Evolutionary conservation across 169 alveolate species (phyloP).

Genomic region (Plasmodium fragile): DNA sequence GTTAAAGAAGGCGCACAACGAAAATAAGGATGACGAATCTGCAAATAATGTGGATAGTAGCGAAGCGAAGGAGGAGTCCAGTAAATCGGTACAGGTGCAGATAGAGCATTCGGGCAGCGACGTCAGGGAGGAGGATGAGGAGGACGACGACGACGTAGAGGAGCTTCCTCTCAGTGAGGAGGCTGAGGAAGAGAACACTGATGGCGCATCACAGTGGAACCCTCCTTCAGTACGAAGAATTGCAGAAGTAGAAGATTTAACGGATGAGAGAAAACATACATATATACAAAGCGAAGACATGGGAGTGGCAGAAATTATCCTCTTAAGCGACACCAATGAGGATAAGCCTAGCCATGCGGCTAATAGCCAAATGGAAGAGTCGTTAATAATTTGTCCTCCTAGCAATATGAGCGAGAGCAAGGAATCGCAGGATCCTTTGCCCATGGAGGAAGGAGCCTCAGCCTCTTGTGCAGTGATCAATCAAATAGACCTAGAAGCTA

Average conservation of each 20-base stretch:
- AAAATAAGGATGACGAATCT: background rate
- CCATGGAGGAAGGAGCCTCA: background rate
- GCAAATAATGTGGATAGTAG: background rate
- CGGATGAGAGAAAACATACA: background rate
- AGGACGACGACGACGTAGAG: background rate
- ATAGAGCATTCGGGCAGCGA: background rate
- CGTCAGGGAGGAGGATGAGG: background rate
- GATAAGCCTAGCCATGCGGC: background rate
- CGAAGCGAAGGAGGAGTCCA: background rate
- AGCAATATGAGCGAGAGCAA: background rate
- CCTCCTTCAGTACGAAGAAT: background rate
- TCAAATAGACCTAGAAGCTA: background rate
- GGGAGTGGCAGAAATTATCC: background rate
- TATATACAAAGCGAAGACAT: background rate
- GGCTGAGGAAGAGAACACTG: background rate
- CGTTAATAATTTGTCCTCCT: background rate
- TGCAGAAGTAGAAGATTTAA: background rate
- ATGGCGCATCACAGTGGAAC: background rate
- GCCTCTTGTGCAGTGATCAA: background rate
- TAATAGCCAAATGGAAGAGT: background rate
- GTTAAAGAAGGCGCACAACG: conserved; percentile 2
- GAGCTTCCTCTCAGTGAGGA: background rate
- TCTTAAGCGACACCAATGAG: background rate
- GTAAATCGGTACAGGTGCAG: background rate
- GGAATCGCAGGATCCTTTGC: background rate